phyloP scores from a whole-genome alignment of 2,329 filamentous ascomycete genomes.

The Ophioceras dolichostomum region DNA sequence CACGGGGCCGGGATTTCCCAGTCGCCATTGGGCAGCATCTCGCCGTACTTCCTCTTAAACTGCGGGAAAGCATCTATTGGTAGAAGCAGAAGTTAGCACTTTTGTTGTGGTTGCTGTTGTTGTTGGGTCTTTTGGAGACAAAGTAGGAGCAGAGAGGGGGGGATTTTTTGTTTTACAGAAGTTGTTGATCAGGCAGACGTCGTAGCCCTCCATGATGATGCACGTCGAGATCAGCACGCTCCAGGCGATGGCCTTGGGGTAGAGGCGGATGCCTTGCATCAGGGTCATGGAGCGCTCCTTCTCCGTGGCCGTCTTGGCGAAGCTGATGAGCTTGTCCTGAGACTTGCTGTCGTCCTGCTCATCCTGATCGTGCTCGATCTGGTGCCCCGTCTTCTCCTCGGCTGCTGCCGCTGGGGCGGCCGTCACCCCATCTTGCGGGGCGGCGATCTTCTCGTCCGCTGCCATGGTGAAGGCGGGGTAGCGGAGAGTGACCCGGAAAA shows the following conservation, averaged over 20 bases:
- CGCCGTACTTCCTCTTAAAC: constrained; percentile 47
- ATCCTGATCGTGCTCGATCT: constrained; percentile 4
- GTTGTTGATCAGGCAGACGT: constrained; percentile 70
- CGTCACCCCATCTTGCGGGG: neutral
- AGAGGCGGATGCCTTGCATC: constrained; percentile 64
- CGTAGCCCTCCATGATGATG: constrained; percentile 87
- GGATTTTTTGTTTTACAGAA: constrained; percentile 50
- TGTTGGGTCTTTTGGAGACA: no score
- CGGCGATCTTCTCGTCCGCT: neutral
- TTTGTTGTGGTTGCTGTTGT: no score
- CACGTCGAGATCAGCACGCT: constrained; percentile 79
- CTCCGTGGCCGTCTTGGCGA: constrained; percentile 37
- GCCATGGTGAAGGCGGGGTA: neutral
- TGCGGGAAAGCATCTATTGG: constrained; percentile 21
- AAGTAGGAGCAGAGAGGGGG: no score
- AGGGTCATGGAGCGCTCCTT: constrained; percentile 62
- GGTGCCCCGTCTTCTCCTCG: constrained; percentile 4
- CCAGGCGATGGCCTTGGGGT: constrained; percentile 80
- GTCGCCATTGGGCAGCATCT: constrained; percentile 25
- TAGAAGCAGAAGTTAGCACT: no score
- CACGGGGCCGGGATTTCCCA: constrained; percentile 48
- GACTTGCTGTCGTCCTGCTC: constrained; percentile 10
- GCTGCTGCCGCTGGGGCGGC: constrained; percentile 4
- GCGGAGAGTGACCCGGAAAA: no score
- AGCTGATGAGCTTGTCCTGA: constrained; percentile 25